Percentiles rank a stretch among this genome's conserved stretches.
These are phyloP conservation scores for Metschnikowia gelsemii DNA, from an alignment of 805 yeast species.

Conservation along the genomic window DNA sequence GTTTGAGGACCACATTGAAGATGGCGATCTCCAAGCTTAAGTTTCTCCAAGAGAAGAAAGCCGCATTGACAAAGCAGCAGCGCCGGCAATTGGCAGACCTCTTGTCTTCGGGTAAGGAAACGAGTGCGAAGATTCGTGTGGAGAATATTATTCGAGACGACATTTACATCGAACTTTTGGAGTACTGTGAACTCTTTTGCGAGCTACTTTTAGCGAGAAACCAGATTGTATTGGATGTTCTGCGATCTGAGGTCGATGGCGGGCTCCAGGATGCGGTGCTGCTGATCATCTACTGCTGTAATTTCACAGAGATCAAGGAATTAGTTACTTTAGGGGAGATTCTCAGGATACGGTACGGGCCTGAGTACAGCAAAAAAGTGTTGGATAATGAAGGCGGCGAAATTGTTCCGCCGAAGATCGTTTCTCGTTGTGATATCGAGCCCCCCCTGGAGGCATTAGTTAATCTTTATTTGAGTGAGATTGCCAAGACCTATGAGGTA, in stretches of 20 bases:
- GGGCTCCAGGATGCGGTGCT: conserved; percentile 76
- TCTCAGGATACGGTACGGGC: conserved; percentile 61
- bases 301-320: conserved; percentile 77
- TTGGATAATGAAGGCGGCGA: conserved; percentile 45
- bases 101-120: conserved; percentile 67
- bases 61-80: conserved; percentile 72
- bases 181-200: conserved; percentile 76
- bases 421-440: conserved; percentile 58
- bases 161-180: conserved; percentile 73
- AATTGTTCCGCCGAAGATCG: conserved; percentile 66
- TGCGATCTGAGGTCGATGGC: conserved; percentile 46
- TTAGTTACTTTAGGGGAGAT: conserved; percentile 59
- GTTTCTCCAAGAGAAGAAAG: conserved; percentile 70
- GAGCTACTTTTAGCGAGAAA: conserved; percentile 77
- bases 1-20: conserved; percentile 48
- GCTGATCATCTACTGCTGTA: conserved; percentile 65
- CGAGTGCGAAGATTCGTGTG: conserved; percentile 78
- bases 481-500: conserved; percentile 75
- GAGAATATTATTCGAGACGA: conserved; percentile 85
- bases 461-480: conserved; percentile 68
- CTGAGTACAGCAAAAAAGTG: conserved; percentile 60
- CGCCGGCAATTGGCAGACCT: conserved; percentile 71
- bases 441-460: conserved; percentile 70
- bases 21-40: conserved; percentile 72
- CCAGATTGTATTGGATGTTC: conserved; percentile 51